phyloP scores from a whole-genome alignment of 257 asterid genomes.

The Fraxinus americana region DNA sequence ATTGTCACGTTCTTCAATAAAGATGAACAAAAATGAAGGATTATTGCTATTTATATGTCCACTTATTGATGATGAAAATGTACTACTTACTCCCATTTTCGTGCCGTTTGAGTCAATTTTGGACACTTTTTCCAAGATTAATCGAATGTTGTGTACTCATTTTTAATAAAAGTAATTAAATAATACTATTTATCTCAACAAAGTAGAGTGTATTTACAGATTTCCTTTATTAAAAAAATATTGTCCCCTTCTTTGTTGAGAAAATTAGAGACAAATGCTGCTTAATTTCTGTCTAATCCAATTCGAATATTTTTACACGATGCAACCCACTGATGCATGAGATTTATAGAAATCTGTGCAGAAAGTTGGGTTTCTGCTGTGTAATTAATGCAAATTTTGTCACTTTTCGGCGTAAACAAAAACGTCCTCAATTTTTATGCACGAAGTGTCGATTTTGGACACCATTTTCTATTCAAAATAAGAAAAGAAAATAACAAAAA shows the following conservation, averaged over 20 bases:
- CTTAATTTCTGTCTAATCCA: not conserved
- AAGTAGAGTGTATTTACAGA: not conserved
- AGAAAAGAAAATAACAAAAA: not conserved
- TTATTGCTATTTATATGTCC: too few relatives aligned
- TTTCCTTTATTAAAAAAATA: not conserved
- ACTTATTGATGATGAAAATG: too few relatives aligned
- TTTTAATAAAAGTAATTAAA: not conserved
- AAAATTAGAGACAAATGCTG: not conserved
- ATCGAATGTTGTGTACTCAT: not conserved
- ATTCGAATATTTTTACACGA: not conserved
- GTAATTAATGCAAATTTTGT: constrained; percentile 1
- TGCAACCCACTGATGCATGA: not conserved
- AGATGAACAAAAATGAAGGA: too few relatives aligned
- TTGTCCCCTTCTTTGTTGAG: not conserved
- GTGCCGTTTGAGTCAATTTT: not conserved
- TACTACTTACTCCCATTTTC: too few relatives aligned
- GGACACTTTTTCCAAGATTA: not conserved
- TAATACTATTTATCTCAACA: not conserved
- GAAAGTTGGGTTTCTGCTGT: not conserved
- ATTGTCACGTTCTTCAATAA: too few relatives aligned
- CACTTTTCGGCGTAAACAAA: constrained; percentile 9
- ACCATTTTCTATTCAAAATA: not conserved
- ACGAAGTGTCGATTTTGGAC: not conserved
- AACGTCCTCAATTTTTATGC: not conserved
- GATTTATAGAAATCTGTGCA: not conserved